Evolutionary conservation across 2,329 filamentous ascomycete genomes (phyloP).

Genomic region (Stenocarpella maydis): DNA sequence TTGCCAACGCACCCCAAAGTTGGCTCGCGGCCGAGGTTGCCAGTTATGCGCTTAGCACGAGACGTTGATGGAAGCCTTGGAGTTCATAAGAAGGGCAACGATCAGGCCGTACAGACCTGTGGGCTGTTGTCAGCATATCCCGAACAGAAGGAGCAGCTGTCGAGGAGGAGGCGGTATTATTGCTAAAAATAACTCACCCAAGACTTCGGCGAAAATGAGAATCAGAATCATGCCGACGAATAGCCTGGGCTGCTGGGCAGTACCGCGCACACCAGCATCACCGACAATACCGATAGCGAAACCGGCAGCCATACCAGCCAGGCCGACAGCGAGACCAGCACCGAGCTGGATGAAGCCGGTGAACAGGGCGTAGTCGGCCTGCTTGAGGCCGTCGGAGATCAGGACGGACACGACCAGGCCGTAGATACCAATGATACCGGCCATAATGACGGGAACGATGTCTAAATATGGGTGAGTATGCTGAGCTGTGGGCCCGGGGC

Average conservation of each 20-base stretch:
- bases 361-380: slow-evolving; percentile 74
- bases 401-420: slow-evolving; percentile 88
- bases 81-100: slow-evolving; percentile 99
- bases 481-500: slow-evolving; percentile 33
- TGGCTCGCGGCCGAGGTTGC: slow-evolving; percentile 25
- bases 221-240: slow-evolving; percentile 99
- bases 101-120: slow-evolving; percentile 98
- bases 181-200: slow-evolving; percentile 69
- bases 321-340: slow-evolving; percentile 82
- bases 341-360: slow-evolving; percentile 87
- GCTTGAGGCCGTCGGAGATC: slow-evolving; percentile 80
- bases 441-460: slow-evolving; percentile 99
- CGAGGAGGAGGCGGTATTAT: neutral
- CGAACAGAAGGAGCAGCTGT: neutral
- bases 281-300: slow-evolving; percentile 90
- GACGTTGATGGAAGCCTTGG: slow-evolving; percentile 76
- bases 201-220: slow-evolving; percentile 99
- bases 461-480: slow-evolving; percentile 60
- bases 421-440: slow-evolving; percentile 99
- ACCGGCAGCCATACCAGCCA: slow-evolving; percentile 83
- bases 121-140: slow-evolving; percentile 13
- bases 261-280: slow-evolving; percentile 88
- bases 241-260: slow-evolving; percentile 82
- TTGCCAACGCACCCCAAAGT: slow-evolving; percentile 35
- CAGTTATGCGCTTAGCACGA: slow-evolving; percentile 60